phyloP scores from a whole-genome alignment of 805 yeast species.

The Candida easanensis region DNA sequence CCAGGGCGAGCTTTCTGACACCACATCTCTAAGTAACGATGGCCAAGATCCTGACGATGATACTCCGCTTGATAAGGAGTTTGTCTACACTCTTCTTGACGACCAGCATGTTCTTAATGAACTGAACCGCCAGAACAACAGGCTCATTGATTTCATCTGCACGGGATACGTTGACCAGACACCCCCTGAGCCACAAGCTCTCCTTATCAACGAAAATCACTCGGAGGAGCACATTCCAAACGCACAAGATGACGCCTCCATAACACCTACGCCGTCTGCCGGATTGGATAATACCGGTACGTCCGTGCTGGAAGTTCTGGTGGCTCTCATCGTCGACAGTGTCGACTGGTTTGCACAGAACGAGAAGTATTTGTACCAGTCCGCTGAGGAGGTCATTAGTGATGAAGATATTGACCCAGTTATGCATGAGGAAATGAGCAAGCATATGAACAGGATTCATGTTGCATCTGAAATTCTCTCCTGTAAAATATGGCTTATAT shows the following conservation, averaged over 20 bases:
- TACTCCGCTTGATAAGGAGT: slow-evolving; percentile 24
- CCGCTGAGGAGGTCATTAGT: slow-evolving; percentile 9
- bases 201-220: background rate
- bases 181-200: background rate
- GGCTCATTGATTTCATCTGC: slow-evolving; percentile 50
- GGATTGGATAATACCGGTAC: slow-evolving; percentile 23
- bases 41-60: slow-evolving; percentile 10
- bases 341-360: slow-evolving; percentile 39
- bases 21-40: slow-evolving; percentile 7
- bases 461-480: slow-evolving; percentile 83
- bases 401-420: slow-evolving; percentile 9
- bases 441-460: slow-evolving; percentile 39
- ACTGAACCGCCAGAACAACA: slow-evolving; percentile 37
- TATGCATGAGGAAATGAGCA: slow-evolving; percentile 19
- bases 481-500: slow-evolving; percentile 87
- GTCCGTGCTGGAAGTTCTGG: slow-evolving; percentile 42
- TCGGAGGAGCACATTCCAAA: background rate
- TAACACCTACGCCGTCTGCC: slow-evolving; percentile 3
- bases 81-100: slow-evolving; percentile 35
- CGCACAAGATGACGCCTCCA: background rate
- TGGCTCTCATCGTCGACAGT: slow-evolving; percentile 39
- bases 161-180: slow-evolving; percentile 36
- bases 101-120: slow-evolving; percentile 38
- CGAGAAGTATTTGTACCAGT: slow-evolving; percentile 15
- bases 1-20: slow-evolving; percentile 7